Base-by-base conservation (phyloP, 2,329 filamentous ascomycete genomes). In the Kalaharituber pfeilii region DNA sequence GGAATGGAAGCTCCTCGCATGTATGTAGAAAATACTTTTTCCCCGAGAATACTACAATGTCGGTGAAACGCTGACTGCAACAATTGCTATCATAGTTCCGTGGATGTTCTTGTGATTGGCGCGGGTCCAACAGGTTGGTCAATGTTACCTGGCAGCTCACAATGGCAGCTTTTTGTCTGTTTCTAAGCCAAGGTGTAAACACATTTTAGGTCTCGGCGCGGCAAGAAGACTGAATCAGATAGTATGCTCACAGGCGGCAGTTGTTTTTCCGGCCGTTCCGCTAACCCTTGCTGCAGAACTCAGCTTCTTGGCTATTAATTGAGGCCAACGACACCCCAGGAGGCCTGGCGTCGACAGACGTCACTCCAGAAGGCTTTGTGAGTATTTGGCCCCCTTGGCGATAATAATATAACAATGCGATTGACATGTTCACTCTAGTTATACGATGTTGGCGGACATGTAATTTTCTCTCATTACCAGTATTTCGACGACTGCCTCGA, bases 401-500 rank as follows among this genome's bases (percentile, higher is more conserved):
- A n/a, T n/a, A 45, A 13, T 15, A 36, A 25, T 30, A 25, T 50
- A 50, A 53, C 25, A 53, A 30, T n/a, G 8, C 13, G n/a, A 20
- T 56, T 20, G 9, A 27, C 5, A 13, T 2, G 24, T 26, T 44
- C 4, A 47, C 26, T 56, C 22, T 67, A 94, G 89, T 80, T 98
- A 66, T 98, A 95, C 78, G 91, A 98, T 73, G 91, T 98, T 65
- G 88, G 88, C 69, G 88, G 88, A 65, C 88, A 95, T 73, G 88
- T 95, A 72, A 95, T 95, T 74, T 95, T 95, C 79, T 95, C 88
- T 65, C 88, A 95, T 79, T 98, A 98, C 83, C 95, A 95, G 75
- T 98, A 98, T 80, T 98, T 98, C 70, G 91, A 98, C 73, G 91
- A 98, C 76, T 93, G 86, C 75, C 82, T 98, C 68, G 79, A 96